Conservation (phyloP, 495 filamentous ascomycete genomes). For the Aspergillus panamensis region DNA sequence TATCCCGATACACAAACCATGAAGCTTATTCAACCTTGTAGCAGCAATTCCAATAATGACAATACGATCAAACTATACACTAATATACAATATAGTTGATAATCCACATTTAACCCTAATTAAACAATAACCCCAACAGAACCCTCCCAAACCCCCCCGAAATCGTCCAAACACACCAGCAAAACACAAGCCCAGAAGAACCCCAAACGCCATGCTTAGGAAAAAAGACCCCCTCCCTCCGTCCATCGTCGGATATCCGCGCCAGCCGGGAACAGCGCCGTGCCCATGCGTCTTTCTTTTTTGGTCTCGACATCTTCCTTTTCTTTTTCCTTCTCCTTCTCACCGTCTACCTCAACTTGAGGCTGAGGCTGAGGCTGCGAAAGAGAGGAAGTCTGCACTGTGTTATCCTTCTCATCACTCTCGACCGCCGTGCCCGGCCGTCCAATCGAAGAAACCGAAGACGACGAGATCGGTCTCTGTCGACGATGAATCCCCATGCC, state of each 20-base stretch:
- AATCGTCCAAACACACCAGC: slow-evolving; percentile 20
- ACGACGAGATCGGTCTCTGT: background rate
- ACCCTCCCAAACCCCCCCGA: slow-evolving; percentile 6
- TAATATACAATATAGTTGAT: slow-evolving; percentile 3
- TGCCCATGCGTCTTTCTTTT: slow-evolving; percentile 18
- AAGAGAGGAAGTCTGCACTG: too few species aligned
- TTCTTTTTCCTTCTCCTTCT: background rate
- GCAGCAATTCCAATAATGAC: too few species aligned
- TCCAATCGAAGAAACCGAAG: background rate
- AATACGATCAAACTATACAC: too few species aligned
- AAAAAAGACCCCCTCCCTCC: slow-evolving; percentile 20
- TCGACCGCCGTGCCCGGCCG: background rate
- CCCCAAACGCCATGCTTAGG: slow-evolving; percentile 23
- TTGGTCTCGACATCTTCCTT: background rate
- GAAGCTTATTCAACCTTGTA: too few species aligned
- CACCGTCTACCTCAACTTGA: too few species aligned
- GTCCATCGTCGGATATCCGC: background rate
- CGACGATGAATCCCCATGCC: background rate
- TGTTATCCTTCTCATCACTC: background rate
- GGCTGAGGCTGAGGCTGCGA: too few species aligned
- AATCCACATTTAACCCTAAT: background rate
- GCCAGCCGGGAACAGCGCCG: slow-evolving; percentile 7
- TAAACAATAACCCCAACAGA: background rate
- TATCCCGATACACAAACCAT: too few species aligned
- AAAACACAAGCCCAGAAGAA: slow-evolving; percentile 20